These are phyloP conservation scores for Rhizoclosmatium globosum DNA, from an alignment of 192 early-diverging fungal genomes.

Conservation along the genomic window DNA sequence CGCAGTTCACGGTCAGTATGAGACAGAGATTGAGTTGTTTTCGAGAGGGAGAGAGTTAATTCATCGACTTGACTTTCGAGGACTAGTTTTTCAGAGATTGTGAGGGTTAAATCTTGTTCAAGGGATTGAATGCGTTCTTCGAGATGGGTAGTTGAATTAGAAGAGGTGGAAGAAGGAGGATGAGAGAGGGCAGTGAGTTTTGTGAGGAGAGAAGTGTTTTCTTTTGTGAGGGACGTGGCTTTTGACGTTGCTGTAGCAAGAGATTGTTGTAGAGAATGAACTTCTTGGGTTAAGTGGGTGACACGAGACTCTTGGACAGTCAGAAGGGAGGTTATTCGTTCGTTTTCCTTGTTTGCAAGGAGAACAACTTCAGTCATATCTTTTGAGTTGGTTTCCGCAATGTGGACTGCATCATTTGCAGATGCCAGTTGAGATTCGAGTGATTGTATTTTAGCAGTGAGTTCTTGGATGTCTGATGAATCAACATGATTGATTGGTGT, in stretches of 20 bases:
- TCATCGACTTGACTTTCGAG: too few relatives aligned
- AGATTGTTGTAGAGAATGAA: neutral
- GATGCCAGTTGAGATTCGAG: constrained; percentile 18
- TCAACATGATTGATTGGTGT: neutral
- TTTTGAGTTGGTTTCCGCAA: neutral
- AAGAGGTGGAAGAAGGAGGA: neutral
- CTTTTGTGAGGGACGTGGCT: neutral
- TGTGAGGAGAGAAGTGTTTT: neutral
- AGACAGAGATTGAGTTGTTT: too few relatives aligned
- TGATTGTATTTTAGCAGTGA: neutral
- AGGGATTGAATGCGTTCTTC: too few relatives aligned
- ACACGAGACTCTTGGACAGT: neutral
- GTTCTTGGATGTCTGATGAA: neutral
- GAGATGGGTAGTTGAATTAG: neutral
- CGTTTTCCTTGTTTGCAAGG: constrained; percentile 19
- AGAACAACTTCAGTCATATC: constrained; percentile 20
- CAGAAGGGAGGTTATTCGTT: neutral
- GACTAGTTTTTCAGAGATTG: too few relatives aligned
- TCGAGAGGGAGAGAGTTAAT: too few relatives aligned
- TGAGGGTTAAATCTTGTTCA: too few relatives aligned
- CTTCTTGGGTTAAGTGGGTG: neutral
- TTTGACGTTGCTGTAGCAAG: neutral
- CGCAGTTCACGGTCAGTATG: too few relatives aligned
- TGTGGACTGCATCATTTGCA: neutral
- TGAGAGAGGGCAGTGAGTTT: neutral